phyloP scores from a whole-genome alignment of 148 eudicot genomes.

The Heliamphora exappendiculata region DNA sequence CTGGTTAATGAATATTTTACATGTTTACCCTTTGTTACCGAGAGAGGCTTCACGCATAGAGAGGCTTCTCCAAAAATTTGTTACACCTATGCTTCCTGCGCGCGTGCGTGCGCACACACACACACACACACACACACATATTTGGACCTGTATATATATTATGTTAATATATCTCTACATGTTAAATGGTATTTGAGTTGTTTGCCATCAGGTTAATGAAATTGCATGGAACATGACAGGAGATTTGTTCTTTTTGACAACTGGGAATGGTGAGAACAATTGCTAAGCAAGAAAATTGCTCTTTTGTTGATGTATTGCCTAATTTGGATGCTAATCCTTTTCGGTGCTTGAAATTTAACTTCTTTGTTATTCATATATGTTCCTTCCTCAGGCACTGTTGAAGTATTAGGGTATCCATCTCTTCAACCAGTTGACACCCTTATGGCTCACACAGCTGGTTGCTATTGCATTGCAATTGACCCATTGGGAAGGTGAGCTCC shows the following conservation, averaged over 20 bases:
- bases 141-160: not conserved
- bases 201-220: constrained; percentile 69
- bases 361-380: not conserved
- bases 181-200: constrained; percentile 6
- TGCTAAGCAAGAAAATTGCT: not conserved
- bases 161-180: not conserved
- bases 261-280: constrained; percentile 75
- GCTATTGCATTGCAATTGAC: constrained; percentile 94
- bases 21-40: too few species aligned
- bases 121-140: too few species aligned
- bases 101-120: too few species aligned
- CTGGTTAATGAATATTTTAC: too few species aligned
- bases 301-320: not conserved
- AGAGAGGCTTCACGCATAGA: too few species aligned
- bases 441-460: constrained; percentile 97
- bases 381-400: constrained; percentile 64
- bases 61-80: too few species aligned
- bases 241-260: constrained; percentile 86
- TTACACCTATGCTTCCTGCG: too few species aligned
- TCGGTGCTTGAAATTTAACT: not conserved
- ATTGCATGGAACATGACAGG: constrained; percentile 89
- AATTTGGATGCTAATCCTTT: not conserved
- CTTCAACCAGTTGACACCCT: constrained; percentile 79
- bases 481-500: constrained; percentile 72
- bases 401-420: constrained; percentile 91